phyloP scores from a whole-genome alignment of 78 protist species.

The Blattamonas nauphoetae region DNA sequence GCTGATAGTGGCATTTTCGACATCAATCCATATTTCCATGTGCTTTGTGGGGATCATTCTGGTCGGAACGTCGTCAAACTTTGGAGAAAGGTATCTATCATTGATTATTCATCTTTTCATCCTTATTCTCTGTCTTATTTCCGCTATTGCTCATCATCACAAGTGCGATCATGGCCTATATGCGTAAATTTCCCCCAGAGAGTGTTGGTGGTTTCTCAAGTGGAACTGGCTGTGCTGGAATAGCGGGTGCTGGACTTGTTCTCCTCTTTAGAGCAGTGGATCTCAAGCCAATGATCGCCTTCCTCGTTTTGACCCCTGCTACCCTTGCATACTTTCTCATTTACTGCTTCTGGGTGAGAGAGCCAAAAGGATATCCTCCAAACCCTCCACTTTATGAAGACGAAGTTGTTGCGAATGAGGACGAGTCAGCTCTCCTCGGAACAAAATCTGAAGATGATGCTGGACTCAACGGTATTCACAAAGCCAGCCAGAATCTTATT shows the following conservation, averaged over 20 bases:
- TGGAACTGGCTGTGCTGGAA: conserved; percentile 3
- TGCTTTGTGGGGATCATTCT: not conserved
- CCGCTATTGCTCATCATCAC: no score
- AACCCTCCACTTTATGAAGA: not conserved
- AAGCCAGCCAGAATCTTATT: not conserved
- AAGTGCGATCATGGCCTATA: no score
- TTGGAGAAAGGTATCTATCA: not conserved
- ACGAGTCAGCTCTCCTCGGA: no score
- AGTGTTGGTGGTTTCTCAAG: not conserved
- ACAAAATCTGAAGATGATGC: not conserved
- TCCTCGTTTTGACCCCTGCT: not conserved
- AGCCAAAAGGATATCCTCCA: not conserved
- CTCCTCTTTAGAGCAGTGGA: not conserved
- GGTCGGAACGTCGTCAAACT: not conserved
- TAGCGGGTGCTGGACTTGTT: not conserved
- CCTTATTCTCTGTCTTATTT: not conserved
- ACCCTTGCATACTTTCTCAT: not conserved
- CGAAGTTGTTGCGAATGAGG: not conserved
- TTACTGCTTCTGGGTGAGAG: not conserved
- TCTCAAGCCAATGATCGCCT: not conserved
- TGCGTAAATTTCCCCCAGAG: not conserved
- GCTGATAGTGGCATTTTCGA: not conserved
- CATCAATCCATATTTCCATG: not conserved
- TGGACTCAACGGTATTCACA: not conserved
- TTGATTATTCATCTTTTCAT: not conserved